A percentile compares a stretch with the other conserved stretches of the same genome.
Evolutionary conservation across 2,329 filamentous ascomycete species (phyloP).

Genomic region (Pyrenophora graminea): DNA sequence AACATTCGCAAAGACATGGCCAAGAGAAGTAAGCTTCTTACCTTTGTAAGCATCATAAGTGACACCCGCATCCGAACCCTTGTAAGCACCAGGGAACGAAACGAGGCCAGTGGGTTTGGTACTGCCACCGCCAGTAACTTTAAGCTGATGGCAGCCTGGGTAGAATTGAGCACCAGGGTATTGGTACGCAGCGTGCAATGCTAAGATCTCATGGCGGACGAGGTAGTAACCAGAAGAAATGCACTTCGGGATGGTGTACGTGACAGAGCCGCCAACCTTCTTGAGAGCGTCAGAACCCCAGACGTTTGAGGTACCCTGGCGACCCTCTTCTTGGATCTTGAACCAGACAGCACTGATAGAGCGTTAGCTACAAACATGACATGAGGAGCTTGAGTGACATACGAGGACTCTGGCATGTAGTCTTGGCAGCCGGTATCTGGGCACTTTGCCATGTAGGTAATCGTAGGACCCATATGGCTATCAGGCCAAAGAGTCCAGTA

Average conservation of each 20-base stretch:
- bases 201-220: constrained; percentile 63
- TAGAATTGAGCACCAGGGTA: constrained; percentile 64
- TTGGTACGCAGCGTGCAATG: constrained; percentile 54
- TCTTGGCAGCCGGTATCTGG: constrained; percentile 56
- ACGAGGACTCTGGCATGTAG: constrained; percentile 53
- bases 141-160: constrained; percentile 62
- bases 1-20: not conserved
- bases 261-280: constrained; percentile 50
- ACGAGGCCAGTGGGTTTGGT: constrained; percentile 51
- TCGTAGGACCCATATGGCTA: constrained; percentile 57
- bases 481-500: constrained; percentile 60
- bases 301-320: constrained; percentile 55
- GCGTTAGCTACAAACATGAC: constrained; percentile 10
- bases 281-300: constrained; percentile 56
- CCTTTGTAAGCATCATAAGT: constrained; percentile 58
- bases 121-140: constrained; percentile 57
- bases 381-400: constrained; percentile 15
- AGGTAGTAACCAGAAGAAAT: constrained; percentile 61
- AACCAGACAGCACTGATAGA: constrained; percentile 57
- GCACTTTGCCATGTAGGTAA: constrained; percentile 66
- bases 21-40: constrained; percentile 8
- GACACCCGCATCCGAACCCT: constrained; percentile 55
- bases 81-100: constrained; percentile 60
- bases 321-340: constrained; percentile 58
- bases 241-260: constrained; percentile 61